These are phyloP conservation scores for Medicago lupulina DNA, from an alignment of 306 rosid species.

Conservation along the genomic window DNA sequence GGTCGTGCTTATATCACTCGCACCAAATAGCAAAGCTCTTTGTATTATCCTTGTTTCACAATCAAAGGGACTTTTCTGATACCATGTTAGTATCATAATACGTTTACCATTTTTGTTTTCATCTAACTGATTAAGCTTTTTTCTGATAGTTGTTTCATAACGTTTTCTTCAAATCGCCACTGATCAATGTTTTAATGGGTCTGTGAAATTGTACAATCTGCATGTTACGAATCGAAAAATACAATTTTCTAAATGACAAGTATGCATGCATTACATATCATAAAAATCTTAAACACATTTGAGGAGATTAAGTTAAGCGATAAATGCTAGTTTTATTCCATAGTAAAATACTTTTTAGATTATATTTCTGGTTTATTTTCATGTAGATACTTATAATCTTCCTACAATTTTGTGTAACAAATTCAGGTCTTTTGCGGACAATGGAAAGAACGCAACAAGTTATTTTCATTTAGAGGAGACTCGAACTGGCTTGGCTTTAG, in stretches of 20 bases:
- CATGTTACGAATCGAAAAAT: neutral
- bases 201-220: neutral
- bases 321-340: constrained; percentile 11
- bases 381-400: constrained; percentile 30
- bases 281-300: neutral
- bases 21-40: no score
- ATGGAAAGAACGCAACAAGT: constrained; percentile 68
- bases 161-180: neutral
- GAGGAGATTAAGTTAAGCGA: neutral
- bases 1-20: no score
- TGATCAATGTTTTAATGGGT: neutral
- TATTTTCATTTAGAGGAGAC: constrained; percentile 87
- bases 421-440: constrained; percentile 81
- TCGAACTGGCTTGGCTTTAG: constrained; percentile 97
- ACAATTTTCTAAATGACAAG: neutral
- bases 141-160: neutral
- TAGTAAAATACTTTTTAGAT: constrained; percentile 1
- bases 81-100: neutral
- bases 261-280: constrained; percentile 20
- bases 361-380: constrained; percentile 28
- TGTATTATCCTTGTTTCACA: neutral
- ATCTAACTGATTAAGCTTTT: neutral
- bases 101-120: neutral
- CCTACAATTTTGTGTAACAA: constrained; percentile 29
- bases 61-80: neutral